Evolutionary conservation across 2,329 filamentous ascomycete genomes (phyloP).

Genomic region (Aspergillus nomiae): DNA sequence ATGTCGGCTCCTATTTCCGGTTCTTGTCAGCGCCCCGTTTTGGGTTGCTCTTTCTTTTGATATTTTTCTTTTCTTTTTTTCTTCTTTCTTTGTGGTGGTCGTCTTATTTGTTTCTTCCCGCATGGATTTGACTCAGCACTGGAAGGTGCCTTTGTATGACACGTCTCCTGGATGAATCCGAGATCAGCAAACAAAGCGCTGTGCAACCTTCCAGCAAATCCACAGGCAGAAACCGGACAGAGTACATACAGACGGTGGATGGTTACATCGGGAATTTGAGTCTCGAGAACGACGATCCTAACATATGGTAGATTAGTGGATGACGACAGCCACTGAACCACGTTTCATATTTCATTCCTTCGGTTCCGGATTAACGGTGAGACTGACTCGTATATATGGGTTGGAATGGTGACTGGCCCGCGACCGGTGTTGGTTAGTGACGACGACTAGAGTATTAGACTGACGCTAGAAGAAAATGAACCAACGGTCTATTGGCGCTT

Average conservation of each 20-base stretch:
- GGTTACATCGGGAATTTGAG: background rate
- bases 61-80: background rate
- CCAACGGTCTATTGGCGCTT: background rate
- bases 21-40: background rate
- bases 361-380: background rate
- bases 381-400: background rate
- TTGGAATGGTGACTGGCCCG: background rate
- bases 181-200: background rate
- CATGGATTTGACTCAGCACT: background rate
- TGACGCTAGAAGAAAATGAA: background rate
- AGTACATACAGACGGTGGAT: background rate
- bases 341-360: background rate
- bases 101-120: background rate
- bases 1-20: background rate
- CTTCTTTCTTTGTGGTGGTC: background rate
- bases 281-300: background rate
- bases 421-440: background rate
- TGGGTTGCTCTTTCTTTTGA: background rate
- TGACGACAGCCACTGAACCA: background rate
- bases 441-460: background rate
- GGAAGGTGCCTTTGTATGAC: background rate
- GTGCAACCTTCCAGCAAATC: background rate
- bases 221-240: background rate
- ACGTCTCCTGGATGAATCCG: background rate
- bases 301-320: background rate